Evolutionary conservation across 208 protist species (phyloP), one percentile per base, ranked within the genome.

Genomic region (Crithidia expoeki): DNA sequence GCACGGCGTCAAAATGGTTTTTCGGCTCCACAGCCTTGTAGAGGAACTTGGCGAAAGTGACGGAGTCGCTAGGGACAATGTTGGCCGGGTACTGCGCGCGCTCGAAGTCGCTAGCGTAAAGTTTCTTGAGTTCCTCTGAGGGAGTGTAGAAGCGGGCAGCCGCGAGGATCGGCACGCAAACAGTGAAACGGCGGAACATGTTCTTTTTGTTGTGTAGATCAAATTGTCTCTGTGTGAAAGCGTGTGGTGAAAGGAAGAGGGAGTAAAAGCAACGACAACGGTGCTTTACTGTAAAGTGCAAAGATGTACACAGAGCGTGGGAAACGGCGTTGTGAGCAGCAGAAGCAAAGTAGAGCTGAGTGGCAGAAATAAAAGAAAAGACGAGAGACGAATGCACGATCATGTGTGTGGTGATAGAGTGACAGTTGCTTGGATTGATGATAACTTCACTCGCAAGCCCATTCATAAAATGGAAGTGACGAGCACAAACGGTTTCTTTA

Each of bases 101-200:
- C 51, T 94, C 92, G 66, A 96, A 96, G 63, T 94, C 84, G 82
- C 92, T 96, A 84, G 72, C 82, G 82, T 94, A 96, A 11, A 96
- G 70, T 81, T 93, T 90, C 71, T 92, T 92, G 40, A 96, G 72
- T 28, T 85, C 85, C 73, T 88, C 88, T 0, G 92, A 90, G 0
- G 92, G 92, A 11, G 86, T 96, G 89, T 96, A 96, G 77, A 82
- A 92, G 68, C 92, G 92, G 23, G 68, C 79, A 10, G 79, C 77
- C 69, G 78, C 40, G 40, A 79, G 25, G 14, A 78, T 51, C 19
- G 81, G 80, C 67, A 77, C 67, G 60, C 56, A 68, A 9, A 73
- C 58, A 28, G 83, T 75, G 63, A 96, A 23, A 80, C 91, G 91
- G 63, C 91, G 91, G 65, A 96, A 90, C 91, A 96, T 27, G 10